These are phyloP conservation scores for Akanthomyces dipterigenus DNA, from an alignment of 2,329 filamentous ascomycete species.

Conservation along the genomic window DNA sequence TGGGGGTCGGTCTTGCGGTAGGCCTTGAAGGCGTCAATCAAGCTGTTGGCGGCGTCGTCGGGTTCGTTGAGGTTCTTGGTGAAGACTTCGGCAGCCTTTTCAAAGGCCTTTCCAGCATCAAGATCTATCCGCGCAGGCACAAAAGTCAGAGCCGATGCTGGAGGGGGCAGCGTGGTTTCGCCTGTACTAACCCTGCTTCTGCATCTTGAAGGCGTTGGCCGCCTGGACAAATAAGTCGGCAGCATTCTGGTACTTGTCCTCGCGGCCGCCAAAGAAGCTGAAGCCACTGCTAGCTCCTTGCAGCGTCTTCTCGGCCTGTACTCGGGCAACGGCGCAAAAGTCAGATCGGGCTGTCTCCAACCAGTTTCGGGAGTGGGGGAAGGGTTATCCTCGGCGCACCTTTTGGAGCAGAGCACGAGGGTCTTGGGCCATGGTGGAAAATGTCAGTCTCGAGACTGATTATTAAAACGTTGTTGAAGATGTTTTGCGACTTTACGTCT, in stretches of 20 bases:
- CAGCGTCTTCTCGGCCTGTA: conserved; percentile 79
- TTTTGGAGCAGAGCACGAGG: conserved; percentile 73
- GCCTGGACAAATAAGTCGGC: conserved; percentile 83
- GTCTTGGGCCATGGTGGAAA: conserved; percentile 60
- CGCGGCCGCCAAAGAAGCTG: conserved; percentile 77
- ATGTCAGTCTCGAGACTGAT: not conserved
- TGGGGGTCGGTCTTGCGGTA: conserved; percentile 81
- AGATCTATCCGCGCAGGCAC: conserved; percentile 46
- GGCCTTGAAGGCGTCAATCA: conserved; percentile 89
- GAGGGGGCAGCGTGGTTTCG: not conserved
- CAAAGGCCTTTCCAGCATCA: conserved; percentile 81
- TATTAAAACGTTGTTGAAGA: not conserved
- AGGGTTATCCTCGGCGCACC: conserved; percentile 37
- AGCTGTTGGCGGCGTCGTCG: conserved; percentile 83
- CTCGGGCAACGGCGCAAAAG: not conserved
- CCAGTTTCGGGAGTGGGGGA: conserved; percentile 18
- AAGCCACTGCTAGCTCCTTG: conserved; percentile 72
- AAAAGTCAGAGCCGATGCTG: not conserved
- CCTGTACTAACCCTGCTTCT: conserved; percentile 62
- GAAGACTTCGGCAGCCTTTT: conserved; percentile 78
- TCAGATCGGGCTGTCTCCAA: not conserved
- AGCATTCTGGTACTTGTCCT: conserved; percentile 86
- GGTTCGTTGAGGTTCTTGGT: conserved; percentile 77
- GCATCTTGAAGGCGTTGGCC: conserved; percentile 84
- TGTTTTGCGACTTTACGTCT: not conserved